phyloP scores from a whole-genome alignment of 176 grass and related monocot genomes.

The Sorghum bicolor region Sorghum_bicolor_NCBIv3 NC_012879.2:43265001-43265500 shows the following conservation, averaged over 20 bases:
- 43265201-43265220: no score
- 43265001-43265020: slow-evolving; percentile 31
- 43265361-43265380: slow-evolving; percentile 47
- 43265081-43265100: slow-evolving; percentile 9
- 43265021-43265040: slow-evolving; percentile 73
- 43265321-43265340: slow-evolving; percentile 47
- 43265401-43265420: not conserved
- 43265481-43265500: no score
- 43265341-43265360: not conserved
- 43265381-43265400: slow-evolving; percentile 47
- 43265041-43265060: slow-evolving; percentile 68
- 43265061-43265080: slow-evolving; percentile 51
- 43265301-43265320: slow-evolving; percentile 46
- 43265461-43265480: no score
- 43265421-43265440: no score
- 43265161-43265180: no score
- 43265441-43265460: no score
- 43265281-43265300: slow-evolving; percentile 49
- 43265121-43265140: not conserved
- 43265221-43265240: no score
- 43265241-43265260: slow-evolving; percentile 50
- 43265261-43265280: slow-evolving; percentile 6
- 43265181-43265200: no score
- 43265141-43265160: no score
- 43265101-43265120: not conserved